Evolutionary conservation across 179 eudicot genomes (phyloP).

Genomic region (Nepenthes alata): DNA sequence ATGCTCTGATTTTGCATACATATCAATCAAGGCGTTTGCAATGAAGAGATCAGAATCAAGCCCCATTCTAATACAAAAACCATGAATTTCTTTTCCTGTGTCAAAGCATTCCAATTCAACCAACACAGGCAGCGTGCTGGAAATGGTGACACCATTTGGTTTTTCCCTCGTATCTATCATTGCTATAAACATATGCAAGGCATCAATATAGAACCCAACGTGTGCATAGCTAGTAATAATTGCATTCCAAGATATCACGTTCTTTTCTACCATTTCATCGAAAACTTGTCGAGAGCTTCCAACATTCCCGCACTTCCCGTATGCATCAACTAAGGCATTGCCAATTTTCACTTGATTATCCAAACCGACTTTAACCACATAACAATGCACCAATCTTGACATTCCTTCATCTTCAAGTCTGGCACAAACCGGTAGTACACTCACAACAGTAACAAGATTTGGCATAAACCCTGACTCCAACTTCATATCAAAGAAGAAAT

Average conservation of each 20-base stretch:
- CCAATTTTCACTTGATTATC: constrained; percentile 26
- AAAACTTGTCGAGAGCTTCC: constrained; percentile 23
- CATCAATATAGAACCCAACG: constrained; percentile 16
- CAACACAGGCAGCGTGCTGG: constrained; percentile 47
- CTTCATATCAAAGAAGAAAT: constrained; percentile 30
- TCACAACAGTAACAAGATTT: constrained; percentile 38
- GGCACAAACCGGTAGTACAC: constrained; percentile 49
- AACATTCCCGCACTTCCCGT: constrained; percentile 53
- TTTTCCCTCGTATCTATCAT: constrained; percentile 34
- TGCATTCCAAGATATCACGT: constrained; percentile 60
- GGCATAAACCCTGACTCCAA: constrained; percentile 20
- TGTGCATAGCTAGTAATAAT: constrained; percentile 44
- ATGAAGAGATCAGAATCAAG: constrained; percentile 48
- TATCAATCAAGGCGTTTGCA: constrained; percentile 56
- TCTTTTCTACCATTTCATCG: constrained; percentile 31
- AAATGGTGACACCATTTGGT: constrained; percentile 38
- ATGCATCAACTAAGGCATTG: constrained; percentile 51
- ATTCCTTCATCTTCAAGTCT: constrained; percentile 25
- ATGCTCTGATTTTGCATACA: constrained; percentile 53
- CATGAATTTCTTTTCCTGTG: constrained; percentile 49
- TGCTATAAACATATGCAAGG: constrained; percentile 32
- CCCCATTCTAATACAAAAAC: constrained; percentile 33
- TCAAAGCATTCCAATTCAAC: constrained; percentile 38
- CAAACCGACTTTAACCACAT: constrained; percentile 46
- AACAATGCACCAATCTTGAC: constrained; percentile 41